Conservation (phyloP, 73 alveolate genomes). For the Paramecium caudatum region DNA sequence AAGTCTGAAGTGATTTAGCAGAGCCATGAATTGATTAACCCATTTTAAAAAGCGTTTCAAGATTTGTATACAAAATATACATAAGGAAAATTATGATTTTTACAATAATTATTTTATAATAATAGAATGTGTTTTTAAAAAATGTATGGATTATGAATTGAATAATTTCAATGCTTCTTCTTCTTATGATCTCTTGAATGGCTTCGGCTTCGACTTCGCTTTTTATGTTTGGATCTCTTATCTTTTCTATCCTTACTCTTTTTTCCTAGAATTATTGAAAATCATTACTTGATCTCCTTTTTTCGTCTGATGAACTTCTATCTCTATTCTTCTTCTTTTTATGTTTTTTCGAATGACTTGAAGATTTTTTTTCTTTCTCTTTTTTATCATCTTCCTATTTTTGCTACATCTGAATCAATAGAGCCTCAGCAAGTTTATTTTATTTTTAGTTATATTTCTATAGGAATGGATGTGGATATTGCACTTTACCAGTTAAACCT, state of each 20-base stretch:
- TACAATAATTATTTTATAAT: no score
- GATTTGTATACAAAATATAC: no score
- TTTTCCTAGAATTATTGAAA: background rate
- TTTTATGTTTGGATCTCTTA: constrained; percentile 58
- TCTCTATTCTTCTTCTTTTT: constrained; percentile 44
- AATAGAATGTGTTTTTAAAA: background rate
- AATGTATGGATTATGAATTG: background rate
- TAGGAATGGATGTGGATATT: constrained; percentile 66
- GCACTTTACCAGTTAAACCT: constrained; percentile 60
- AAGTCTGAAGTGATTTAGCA: no score
- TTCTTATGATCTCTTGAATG: constrained; percentile 62
- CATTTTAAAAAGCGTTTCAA: no score
- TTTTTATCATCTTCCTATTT: background rate
- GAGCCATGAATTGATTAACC: no score
- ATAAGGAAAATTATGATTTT: no score
- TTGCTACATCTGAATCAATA: background rate
- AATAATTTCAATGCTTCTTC: constrained; percentile 23
- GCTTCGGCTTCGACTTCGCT: constrained; percentile 64
- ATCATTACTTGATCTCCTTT: constrained; percentile 57
- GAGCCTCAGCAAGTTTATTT: background rate
- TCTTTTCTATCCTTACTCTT: constrained; percentile 62
- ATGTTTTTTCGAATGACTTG: constrained; percentile 13
- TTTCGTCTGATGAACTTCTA: constrained; percentile 42
- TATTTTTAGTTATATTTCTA: constrained; percentile 5
- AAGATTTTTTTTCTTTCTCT: constrained; percentile 23